These are phyloP conservation scores for Triticum urartu DNA, from an alignment of 176 grass and related monocot genomes.

Conservation along the genomic window DNA sequence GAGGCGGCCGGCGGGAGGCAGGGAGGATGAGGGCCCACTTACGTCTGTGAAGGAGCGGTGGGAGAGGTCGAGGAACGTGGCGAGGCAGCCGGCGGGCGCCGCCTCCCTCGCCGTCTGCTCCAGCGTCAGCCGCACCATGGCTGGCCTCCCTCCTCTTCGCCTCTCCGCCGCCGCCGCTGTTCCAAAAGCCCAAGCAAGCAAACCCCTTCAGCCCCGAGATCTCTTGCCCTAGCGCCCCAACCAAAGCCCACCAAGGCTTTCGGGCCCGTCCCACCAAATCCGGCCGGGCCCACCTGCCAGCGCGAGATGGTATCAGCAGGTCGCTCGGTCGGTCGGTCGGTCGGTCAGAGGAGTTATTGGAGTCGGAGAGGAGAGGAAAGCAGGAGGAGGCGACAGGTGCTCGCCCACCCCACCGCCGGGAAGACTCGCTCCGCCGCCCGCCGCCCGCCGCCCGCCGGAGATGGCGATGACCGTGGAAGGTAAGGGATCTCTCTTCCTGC, in stretches of 20 bases:
- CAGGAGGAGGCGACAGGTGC: neutral
- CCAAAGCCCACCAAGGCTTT: too few species aligned
- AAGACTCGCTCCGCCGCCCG: neutral
- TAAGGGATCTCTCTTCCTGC: neutral
- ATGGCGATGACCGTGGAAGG: constrained; percentile 88
- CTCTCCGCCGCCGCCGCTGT: neutral
- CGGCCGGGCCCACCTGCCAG: neutral
- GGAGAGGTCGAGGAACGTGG: constrained; percentile 60
- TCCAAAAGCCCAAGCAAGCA: neutral
- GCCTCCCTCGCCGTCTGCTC: constrained; percentile 69
- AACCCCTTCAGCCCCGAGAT: neutral
- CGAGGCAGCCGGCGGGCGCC: constrained; percentile 11
- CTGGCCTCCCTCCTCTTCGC: neutral
- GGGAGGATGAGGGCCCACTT: neutral
- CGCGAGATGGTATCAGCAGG: neutral
- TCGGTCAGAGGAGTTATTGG: neutral
- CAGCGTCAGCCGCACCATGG: constrained; percentile 66
- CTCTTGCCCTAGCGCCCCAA: neutral
- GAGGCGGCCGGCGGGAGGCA: neutral
- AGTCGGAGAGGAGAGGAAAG: neutral
- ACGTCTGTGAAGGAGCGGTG: constrained; percentile 74
- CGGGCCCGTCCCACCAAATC: neutral
- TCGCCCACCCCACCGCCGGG: neutral
- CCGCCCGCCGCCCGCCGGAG: neutral
- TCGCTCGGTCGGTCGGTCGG: neutral